A percentile compares a stretch with the other conserved stretches of the same genome.
Conservation (phyloP, 371 early-diverging fungal species). For the Mortierella sp. region DNA sequence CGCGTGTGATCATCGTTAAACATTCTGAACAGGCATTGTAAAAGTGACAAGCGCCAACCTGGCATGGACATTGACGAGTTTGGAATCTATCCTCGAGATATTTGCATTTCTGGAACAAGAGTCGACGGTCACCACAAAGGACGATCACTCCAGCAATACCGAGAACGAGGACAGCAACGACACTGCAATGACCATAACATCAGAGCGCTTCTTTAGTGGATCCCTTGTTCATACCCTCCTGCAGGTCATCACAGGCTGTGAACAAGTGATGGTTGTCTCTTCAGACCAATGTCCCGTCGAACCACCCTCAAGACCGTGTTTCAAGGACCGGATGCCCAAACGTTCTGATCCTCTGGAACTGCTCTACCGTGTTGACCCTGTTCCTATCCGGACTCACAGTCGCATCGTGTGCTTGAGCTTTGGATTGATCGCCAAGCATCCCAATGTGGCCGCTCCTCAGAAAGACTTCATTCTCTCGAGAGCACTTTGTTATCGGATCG, state of each 20-base stretch:
- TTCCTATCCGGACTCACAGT: constrained; percentile 34
- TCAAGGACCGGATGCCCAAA: constrained; percentile 17
- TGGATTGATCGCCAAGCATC: constrained; percentile 5
- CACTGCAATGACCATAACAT: too few relatives aligned
- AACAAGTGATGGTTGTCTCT: constrained; percentile 35
- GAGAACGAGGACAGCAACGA: background rate
- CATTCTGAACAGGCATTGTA: constrained; percentile 14
- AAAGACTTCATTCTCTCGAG: constrained; percentile 31
- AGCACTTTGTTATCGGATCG: constrained; percentile 45
- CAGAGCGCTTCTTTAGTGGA: constrained; percentile 12
- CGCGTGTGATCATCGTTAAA: too few relatives aligned
- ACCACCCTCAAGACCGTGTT: constrained; percentile 4
- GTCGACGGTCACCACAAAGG: background rate
- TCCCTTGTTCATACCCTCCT: constrained; percentile 15
- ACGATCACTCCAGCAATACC: background rate
- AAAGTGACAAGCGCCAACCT: constrained; percentile 32
- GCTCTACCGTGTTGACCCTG: constrained; percentile 34
- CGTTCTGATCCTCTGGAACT: constrained; percentile 39
- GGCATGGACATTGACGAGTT: constrained; percentile 30
- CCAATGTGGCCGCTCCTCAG: constrained; percentile 6
- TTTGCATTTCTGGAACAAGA: constrained; percentile 20
- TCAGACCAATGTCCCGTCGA: constrained; percentile 36
- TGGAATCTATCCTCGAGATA: constrained; percentile 39
- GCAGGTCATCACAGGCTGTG: constrained; percentile 28
- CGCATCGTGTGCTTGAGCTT: constrained; percentile 35